A percentile compares a stretch with the other conserved stretches of the same genome.
These are phyloP conservation scores for Sclerotinia spermophila DNA, from an alignment of 2,329 filamentous ascomycete genomes.

Conservation along the genomic window DNA sequence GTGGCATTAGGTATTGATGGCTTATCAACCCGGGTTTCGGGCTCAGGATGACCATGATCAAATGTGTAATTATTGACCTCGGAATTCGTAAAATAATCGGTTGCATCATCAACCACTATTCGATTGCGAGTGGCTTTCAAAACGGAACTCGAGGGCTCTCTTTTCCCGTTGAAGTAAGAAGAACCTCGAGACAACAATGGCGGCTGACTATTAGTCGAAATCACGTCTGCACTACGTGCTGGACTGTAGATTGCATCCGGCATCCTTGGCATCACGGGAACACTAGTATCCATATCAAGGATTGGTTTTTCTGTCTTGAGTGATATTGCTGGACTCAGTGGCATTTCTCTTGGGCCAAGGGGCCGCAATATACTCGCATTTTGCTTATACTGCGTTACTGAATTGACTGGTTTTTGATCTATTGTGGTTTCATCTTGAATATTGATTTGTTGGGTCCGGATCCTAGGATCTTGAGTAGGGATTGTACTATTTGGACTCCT, in stretches of 20 bases:
- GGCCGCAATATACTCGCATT: conserved; percentile 22
- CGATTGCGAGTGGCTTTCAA: conserved; percentile 30
- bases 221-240: conserved; percentile 31
- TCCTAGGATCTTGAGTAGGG: conserved; percentile 50
- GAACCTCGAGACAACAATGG: conserved; percentile 31
- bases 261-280: conserved; percentile 35
- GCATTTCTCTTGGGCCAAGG: conserved; percentile 34
- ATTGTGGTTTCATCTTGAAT: conserved; percentile 36
- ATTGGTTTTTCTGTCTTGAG: conserved; percentile 25
- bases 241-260: conserved; percentile 39
- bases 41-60: conserved; percentile 12
- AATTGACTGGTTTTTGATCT: conserved; percentile 7
- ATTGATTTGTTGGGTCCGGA: conserved; percentile 47
- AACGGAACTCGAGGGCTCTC: conserved; percentile 30
- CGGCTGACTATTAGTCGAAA: conserved; percentile 28
- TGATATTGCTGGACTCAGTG: conserved; percentile 27
- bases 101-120: conserved; percentile 22
- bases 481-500: conserved; percentile 39
- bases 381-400: conserved; percentile 10
- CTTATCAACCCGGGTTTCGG: background rate
- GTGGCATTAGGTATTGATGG: conserved; percentile 25
- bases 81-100: conserved; percentile 30
- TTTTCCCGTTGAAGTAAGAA: conserved; percentile 28
- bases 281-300: conserved; percentile 28
- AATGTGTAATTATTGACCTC: conserved; percentile 19